Conservation (phyloP, 768 basidiomycete genomes). For the Boletus reticulatus region DNA sequence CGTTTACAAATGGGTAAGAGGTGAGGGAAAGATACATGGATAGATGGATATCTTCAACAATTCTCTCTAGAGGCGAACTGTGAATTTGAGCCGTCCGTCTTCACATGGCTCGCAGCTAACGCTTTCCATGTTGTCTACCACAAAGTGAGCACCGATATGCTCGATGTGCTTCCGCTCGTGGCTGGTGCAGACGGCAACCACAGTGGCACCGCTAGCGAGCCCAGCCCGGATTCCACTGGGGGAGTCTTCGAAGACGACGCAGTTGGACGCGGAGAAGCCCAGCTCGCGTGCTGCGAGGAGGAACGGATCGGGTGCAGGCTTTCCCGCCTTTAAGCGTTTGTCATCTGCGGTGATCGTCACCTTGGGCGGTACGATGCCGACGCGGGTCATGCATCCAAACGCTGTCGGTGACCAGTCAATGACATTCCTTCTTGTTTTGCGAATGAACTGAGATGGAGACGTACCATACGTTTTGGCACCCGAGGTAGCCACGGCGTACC, state of each 20-base stretch:
- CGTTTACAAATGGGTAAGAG: not conserved
- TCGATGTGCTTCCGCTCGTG: constrained; percentile 58
- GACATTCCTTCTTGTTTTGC: no score
- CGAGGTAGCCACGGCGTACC: constrained; percentile 71
- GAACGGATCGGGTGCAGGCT: constrained; percentile 64
- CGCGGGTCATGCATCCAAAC: constrained; percentile 67
- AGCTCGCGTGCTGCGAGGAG: constrained; percentile 59
- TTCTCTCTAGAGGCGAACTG: constrained; percentile 27
- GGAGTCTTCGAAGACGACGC: constrained; percentile 79
- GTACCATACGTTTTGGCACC: constrained; percentile 69
- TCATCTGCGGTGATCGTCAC: constrained; percentile 78
- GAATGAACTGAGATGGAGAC: constrained; percentile 5
- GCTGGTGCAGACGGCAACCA: constrained; percentile 73
- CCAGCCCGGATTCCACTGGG: constrained; percentile 65
- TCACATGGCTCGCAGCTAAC: constrained; percentile 41
- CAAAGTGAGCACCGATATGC: constrained; percentile 53
- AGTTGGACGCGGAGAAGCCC: constrained; percentile 54
- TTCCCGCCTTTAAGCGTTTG: constrained; percentile 64
- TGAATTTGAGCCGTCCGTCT: constrained; percentile 45
- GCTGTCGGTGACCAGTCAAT: constrained; percentile 31
- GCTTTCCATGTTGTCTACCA: constrained; percentile 54
- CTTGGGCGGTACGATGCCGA: constrained; percentile 62
- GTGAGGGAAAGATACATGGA: not conserved
- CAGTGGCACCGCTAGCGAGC: constrained; percentile 68
- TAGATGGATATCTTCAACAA: not conserved